Evolutionary conservation across 2,329 filamentous ascomycete genomes (phyloP).

Genomic region (Thelonectria blattea): DNA sequence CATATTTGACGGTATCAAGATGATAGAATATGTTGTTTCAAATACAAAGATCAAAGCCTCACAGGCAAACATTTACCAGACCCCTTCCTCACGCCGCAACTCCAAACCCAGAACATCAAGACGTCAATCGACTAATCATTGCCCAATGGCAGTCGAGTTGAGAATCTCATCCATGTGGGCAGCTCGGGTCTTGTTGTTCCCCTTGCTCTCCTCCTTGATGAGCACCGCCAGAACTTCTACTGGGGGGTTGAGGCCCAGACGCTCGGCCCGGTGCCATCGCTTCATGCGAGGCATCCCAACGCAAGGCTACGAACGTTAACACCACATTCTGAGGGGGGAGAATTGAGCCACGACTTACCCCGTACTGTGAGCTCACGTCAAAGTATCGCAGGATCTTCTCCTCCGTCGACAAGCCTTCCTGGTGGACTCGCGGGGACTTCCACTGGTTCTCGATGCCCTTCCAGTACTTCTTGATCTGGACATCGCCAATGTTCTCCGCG

Average conservation of each 20-base stretch:
- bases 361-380: conserved; percentile 89
- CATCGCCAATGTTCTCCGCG: conserved; percentile 70
- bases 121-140: conserved; percentile 30
- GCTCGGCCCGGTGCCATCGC: conserved; percentile 87
- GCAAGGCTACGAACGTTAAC: conserved; percentile 68
- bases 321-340: neutral
- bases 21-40: conserved; percentile 21
- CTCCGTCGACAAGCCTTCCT: conserved; percentile 70
- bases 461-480: conserved; percentile 82
- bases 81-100: conserved; percentile 31
- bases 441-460: conserved; percentile 71
- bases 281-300: conserved; percentile 82
- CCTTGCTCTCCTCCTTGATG: conserved; percentile 69
- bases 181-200: conserved; percentile 61
- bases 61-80: conserved; percentile 21
- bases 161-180: conserved; percentile 77
- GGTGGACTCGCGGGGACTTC: conserved; percentile 75
- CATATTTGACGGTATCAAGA: conserved; percentile 9
- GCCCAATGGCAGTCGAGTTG: conserved; percentile 54
- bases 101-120: conserved; percentile 22
- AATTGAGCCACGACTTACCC: conserved; percentile 68
- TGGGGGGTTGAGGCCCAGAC: conserved; percentile 83
- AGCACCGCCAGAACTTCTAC: conserved; percentile 89
- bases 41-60: conserved; percentile 28
- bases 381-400: conserved; percentile 93